These are phyloP conservation scores for Babesia caballi DNA, from an alignment of 169 alveolate species.

Conservation along the genomic window DNA sequence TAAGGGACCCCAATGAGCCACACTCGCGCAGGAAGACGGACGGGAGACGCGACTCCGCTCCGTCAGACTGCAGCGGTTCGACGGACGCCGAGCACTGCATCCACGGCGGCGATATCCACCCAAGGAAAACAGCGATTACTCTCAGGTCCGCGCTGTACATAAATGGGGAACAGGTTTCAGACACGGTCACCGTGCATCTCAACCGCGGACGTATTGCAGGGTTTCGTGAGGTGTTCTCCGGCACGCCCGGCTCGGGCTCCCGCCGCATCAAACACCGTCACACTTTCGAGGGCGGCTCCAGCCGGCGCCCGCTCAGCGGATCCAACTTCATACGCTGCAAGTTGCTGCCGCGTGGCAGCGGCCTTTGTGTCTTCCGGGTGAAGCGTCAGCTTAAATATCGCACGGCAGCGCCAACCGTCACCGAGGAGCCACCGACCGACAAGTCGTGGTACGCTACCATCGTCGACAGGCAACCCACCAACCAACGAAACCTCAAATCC, in stretches of 20 bases:
- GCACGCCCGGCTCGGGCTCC: neutral
- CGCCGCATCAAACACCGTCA: constrained; percentile 4
- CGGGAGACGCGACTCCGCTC: neutral
- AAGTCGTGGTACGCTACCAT: neutral
- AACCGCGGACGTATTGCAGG: neutral
- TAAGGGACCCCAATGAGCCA: neutral
- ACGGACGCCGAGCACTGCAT: neutral
- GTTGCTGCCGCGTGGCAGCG: neutral
- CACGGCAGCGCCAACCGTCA: neutral
- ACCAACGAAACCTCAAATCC: too few relatives aligned
- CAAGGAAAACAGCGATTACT: neutral
- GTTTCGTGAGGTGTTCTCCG: neutral
- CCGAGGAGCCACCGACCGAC: neutral
- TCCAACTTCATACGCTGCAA: neutral
- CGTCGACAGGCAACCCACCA: neutral
- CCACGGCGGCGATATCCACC: neutral
- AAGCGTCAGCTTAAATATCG: neutral
- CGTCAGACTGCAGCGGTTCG: neutral
- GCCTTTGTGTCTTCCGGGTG: neutral
- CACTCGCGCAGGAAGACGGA: neutral
- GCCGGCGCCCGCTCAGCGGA: neutral
- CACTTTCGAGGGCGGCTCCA: constrained; percentile 9
- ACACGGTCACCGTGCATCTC: neutral
- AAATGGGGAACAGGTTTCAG: neutral
- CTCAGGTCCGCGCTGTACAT: neutral